Base-by-base conservation (phyloP, 2,329 filamentous ascomycete genomes). In the Coniella vitis region DNA sequence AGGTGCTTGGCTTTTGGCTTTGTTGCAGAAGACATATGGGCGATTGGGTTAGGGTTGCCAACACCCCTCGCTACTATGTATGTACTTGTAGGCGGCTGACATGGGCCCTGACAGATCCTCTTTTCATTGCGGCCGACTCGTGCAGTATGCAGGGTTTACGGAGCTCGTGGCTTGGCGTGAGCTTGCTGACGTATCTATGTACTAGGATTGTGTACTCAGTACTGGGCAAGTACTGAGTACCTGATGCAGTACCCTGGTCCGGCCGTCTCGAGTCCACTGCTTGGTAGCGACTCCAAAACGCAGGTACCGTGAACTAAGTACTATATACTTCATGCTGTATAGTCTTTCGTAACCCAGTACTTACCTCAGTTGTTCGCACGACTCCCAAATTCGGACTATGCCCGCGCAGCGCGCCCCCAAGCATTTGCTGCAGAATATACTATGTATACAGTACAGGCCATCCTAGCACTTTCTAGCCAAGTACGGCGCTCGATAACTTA, bases 361-460 rank as follows among this genome's bases (percentile, higher is more conserved):
- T 29, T 10, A 29, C 25, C 25, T 29, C n/a, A n/a, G n/a, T n/a
- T 29, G 25, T 10, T 29, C 25, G 25, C 48, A 38, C 48, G 39
- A 42, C 47, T 53, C 48, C 51, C 51, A 53, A 40, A 53, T 44
- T 37, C 48, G 51, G 46, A 43, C 35, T 49, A 37, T 35, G 40
- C 36, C 49, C 49, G 49, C 49, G 45, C 43, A 35, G 22, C 39
- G 44, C 47, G 51, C 51, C 51, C 50, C 51, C 47, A 53, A 47
- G 51, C 51, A 45, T 50, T 50, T 43, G 51, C 51, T 53, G 47
- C 47, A 53, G 51, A 47, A n/a, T n/a, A n/a, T n/a, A n/a, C n/a
- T n/a, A n/a, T n/a, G n/a, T n/a, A n/a, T n/a, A n/a, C n/a, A n/a
- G n/a, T n/a, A n/a, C n/a, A n/a, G n/a, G n/a, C n/a, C n/a, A n/a